Base-by-base conservation (phyloP, 2,329 filamentous ascomycete species). In the Fusarium hainanense region DNA sequence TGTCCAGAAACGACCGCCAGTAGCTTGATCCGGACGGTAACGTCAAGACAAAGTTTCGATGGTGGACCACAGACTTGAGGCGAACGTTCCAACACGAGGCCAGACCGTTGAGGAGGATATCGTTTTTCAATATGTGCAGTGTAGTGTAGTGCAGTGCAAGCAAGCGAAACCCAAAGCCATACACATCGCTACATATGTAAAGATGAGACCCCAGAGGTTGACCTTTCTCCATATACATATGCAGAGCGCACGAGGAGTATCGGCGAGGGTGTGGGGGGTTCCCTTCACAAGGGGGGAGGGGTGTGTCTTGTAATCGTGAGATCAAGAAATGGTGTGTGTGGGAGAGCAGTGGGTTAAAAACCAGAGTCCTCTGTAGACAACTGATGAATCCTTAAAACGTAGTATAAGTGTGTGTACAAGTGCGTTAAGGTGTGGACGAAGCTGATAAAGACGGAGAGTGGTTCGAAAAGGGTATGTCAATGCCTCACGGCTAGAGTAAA, bases 171-270 rank as follows among this genome's bases (percentile, higher is more conserved):
- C 68, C 63, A 51, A 58, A 71, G 71, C 59, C 69, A 67, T 74
- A 58, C 62, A 60, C 65, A 68, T 63, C 63, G 63, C 64, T 74
- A 75, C 65, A 75, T 74, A 74, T 75, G 73, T 73, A 73, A 58
- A 70, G 62, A 67, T 65, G 68, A 74, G 69, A 54, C 63, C 67
- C 56, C 44, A 60, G 59, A 70, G 66, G 70, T 67, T 52, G 72
- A 69, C 49, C 61, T 68, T 68, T 68, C 66, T 68, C 66, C 63
- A 70, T 71, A 60, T 74, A 74, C 68, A 68, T 66, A 69, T 69
- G 70, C 64, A 75, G 66, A 52, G 58, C 55, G 69, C 70, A 74
- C 64, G 72, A 73, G 68, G 71, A 73, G 64, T 74, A 75, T 70
- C 72, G 68, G 62, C 63, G 62, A 71, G 71, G 73, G 71, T 67